Conservation (phyloP, 768 basidiomycete genomes). For the Tulasnella sp. region DNA sequence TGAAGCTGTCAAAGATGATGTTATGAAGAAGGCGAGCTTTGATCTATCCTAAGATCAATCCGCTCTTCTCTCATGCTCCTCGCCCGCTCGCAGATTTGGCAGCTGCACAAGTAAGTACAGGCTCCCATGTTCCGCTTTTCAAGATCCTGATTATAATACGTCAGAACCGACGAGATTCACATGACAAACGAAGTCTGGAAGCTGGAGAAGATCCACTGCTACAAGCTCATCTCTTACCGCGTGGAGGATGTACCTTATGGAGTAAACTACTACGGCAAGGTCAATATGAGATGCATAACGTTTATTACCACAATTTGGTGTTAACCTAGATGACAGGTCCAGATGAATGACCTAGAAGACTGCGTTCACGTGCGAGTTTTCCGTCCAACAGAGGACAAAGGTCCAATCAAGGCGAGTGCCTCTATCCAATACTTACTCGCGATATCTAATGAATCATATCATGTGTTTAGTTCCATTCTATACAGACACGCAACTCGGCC, state of each 20-base stretch:
- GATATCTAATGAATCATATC: background rate
- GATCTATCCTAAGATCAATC: background rate
- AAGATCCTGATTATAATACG: background rate
- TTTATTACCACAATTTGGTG: background rate
- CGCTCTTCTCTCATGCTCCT: background rate
- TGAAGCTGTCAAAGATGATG: conserved; percentile 4
- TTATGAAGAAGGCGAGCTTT: conserved; percentile 5
- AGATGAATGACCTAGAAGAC: background rate
- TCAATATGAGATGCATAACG: background rate
- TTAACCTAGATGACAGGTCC: background rate
- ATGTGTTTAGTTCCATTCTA: conserved; percentile 5
- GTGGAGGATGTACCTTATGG: conserved; percentile 13
- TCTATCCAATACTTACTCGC: background rate
- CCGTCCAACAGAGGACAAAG: conserved; percentile 1
- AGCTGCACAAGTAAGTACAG: conserved; percentile 8
- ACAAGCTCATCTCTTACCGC: conserved; percentile 5
- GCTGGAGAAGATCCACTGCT: background rate
- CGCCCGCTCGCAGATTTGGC: conserved; percentile 5
- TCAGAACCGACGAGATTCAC: background rate
- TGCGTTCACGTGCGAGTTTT: conserved; percentile 10
- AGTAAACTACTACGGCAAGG: conserved; percentile 11
- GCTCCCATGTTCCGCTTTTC: background rate
- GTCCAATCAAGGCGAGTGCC: conserved; percentile 7
- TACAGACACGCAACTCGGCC: conserved; percentile 7
- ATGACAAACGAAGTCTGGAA: conserved; percentile 12